These are phyloP conservation scores for Anthracocystis panici-leucophaei DNA, from an alignment of 1,284 basidiomycete species.

Conservation along the genomic window DNA sequence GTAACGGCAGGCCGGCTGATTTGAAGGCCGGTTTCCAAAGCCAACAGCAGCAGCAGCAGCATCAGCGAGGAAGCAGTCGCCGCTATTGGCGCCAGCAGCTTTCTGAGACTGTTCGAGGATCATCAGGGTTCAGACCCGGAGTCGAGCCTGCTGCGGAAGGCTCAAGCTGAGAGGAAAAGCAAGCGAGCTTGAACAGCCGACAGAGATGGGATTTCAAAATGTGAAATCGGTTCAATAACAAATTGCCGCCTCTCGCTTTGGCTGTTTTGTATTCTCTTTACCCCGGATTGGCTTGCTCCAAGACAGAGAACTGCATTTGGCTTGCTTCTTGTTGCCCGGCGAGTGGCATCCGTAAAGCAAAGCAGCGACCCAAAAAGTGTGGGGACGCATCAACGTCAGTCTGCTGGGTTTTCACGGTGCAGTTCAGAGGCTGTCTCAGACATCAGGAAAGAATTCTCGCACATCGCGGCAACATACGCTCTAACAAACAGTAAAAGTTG, in stretches of 20 bases:
- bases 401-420: neutral
- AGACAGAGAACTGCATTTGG: neutral
- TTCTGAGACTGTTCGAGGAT: neutral
- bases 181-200: constrained; percentile 35
- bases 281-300: constrained; percentile 8
- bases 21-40: constrained; percentile 23
- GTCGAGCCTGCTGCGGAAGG: neutral
- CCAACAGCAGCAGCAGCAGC: neutral
- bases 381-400: too few species aligned
- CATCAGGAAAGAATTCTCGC: neutral
- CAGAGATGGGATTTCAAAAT: neutral
- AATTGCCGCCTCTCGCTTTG: neutral
- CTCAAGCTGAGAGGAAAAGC: constrained; percentile 12
- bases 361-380: constrained; percentile 1
- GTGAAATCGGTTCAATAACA: constrained; percentile 18
- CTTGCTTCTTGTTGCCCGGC: too few species aligned
- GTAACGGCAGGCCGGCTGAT: constrained; percentile 21
- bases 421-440: neutral
- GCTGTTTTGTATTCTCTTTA: neutral
- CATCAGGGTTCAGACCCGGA: neutral
- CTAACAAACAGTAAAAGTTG: neutral
- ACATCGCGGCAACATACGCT: neutral
- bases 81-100: too few species aligned
- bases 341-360: neutral
- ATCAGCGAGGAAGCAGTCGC: too few species aligned